Conservation (phyloP, 2,329 filamentous ascomycete species). For the Fusarium guadeloupense region DNA sequence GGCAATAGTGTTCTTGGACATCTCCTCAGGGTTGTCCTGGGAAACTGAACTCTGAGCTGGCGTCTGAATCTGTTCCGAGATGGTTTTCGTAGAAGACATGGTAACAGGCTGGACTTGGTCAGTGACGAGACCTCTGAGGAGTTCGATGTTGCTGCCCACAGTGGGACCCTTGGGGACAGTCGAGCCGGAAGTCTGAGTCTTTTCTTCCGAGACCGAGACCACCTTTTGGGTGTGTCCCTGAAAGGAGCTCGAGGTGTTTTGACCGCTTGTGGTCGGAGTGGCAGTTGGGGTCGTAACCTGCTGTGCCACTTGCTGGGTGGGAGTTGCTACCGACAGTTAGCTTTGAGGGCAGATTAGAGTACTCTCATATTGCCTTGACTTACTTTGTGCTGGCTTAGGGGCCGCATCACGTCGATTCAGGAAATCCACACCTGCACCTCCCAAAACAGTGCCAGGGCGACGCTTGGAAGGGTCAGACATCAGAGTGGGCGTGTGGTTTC, state of each 20-base stretch:
- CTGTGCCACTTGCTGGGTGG: background rate
- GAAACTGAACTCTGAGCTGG: background rate
- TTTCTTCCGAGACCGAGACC: background rate
- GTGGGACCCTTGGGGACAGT: background rate
- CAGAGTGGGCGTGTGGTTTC: constrained; percentile 28
- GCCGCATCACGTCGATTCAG: constrained; percentile 26
- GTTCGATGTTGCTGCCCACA: background rate
- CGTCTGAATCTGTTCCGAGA: background rate
- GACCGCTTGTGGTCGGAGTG: background rate
- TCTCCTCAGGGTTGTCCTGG: background rate
- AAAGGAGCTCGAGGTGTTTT: background rate
- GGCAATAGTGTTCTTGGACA: constrained; percentile 17
- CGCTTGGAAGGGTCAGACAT: constrained; percentile 10
- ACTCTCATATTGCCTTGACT: background rate
- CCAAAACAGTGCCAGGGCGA: constrained; percentile 31
- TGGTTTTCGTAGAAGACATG: background rate
- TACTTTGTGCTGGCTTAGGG: constrained; percentile 2
- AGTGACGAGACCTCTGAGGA: background rate
- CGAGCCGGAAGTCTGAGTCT: background rate
- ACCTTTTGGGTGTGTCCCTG: background rate
- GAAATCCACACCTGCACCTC: constrained; percentile 36
- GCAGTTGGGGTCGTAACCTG: background rate
- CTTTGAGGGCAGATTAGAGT: too few species aligned
- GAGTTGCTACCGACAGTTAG: constrained; percentile 6
- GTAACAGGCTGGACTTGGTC: background rate